A percentile compares a stretch with the other conserved stretches of the same genome.
phyloP scores from a whole-genome alignment of 768 basidiomycete genomes.

The Leucosporidium yakuticum region DNA sequence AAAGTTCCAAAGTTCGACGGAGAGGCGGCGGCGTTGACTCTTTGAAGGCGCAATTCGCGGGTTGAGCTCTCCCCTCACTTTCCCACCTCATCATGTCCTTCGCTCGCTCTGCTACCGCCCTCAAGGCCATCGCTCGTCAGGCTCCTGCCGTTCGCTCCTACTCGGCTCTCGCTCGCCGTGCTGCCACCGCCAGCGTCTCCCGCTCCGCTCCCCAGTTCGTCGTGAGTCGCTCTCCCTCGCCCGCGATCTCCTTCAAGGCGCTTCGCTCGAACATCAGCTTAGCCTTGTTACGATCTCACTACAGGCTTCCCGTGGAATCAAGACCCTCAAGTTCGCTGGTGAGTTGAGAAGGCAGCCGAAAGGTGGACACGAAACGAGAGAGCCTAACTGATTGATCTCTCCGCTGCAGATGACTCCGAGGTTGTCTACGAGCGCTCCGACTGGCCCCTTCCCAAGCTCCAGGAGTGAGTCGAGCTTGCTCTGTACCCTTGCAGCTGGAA shows the following conservation, averaged over 20 bases:
- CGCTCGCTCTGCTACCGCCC: slow-evolving; percentile 43
- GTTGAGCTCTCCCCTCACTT: neutral
- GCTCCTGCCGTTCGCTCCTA: slow-evolving; percentile 56
- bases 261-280: neutral
- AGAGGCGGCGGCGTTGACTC: no score
- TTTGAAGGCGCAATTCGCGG: no score
- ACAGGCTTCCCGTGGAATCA: slow-evolving; percentile 36
- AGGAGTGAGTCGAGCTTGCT: slow-evolving; percentile 51
- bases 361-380: no score
- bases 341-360: slow-evolving; percentile 28
- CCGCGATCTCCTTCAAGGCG: neutral
- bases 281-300: neutral
- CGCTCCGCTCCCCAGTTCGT: neutral
- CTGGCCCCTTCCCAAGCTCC: slow-evolving; percentile 96
- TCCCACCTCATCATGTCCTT: neutral
- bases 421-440: slow-evolving; percentile 49
- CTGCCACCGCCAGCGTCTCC: slow-evolving; percentile 9
- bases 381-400: no score
- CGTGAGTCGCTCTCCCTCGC: neutral
- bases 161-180: slow-evolving; percentile 58
- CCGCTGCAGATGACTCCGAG: no score
- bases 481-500: no score
- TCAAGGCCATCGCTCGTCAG: slow-evolving; percentile 57
- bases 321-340: slow-evolving; percentile 41
- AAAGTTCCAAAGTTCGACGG: no score